Evolutionary conservation across 2,329 filamentous ascomycete species (phyloP).

Genomic region (Herpotrichia juniperi): DNA sequence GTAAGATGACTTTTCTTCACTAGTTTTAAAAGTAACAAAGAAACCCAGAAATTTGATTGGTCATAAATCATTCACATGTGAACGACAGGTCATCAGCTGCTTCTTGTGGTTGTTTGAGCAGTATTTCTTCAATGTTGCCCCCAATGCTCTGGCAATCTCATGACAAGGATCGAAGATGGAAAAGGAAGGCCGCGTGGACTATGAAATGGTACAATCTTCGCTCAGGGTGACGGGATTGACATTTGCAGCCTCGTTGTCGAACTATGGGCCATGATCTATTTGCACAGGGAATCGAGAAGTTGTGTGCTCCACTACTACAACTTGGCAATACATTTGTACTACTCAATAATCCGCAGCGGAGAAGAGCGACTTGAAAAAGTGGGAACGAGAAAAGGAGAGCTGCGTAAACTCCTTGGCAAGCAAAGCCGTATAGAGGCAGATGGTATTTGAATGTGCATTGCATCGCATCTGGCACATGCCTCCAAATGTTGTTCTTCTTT

Average conservation of each 20-base stretch:
- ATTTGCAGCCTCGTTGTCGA: not conserved
- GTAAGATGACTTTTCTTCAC: not conserved
- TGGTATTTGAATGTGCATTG: constrained; percentile 3
- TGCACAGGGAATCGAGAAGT: not conserved
- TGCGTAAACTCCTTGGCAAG: not conserved
- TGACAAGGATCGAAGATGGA: not conserved
- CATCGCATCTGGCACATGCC: not conserved
- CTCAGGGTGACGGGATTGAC: constrained; percentile 5
- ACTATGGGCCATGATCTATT: not conserved
- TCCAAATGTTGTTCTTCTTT: not conserved
- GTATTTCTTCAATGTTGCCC: not conserved
- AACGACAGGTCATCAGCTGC: not conserved
- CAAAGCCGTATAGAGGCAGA: not conserved
- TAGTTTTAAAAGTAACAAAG: not conserved
- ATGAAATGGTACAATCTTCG: not conserved
- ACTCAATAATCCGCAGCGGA: constrained; percentile 4
- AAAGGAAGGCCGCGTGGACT: not conserved
- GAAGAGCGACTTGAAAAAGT: not conserved
- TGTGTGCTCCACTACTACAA: not conserved
- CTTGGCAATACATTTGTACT: constrained; percentile 1
- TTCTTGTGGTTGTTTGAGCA: not conserved
- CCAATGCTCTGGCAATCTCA: not conserved
- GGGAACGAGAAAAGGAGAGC: not conserved
- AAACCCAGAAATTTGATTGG: not conserved
- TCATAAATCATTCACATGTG: not conserved